Evolutionary conservation across 208 protist genomes (phyloP), one percentile per base, ranked within the genome.

Genomic region (Trypanosoma caninum): DNA sequence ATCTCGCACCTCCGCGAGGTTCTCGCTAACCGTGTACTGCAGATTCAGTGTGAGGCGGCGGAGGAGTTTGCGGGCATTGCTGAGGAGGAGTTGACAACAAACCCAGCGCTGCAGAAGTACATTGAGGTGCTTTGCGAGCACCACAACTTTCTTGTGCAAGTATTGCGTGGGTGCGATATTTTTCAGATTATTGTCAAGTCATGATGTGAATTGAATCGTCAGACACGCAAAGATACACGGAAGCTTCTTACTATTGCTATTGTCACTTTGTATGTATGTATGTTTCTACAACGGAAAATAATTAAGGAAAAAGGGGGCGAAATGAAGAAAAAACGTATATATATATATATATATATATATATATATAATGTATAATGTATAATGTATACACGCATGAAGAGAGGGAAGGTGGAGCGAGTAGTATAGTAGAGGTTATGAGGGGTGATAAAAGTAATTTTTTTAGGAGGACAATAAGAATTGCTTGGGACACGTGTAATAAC

Each of bases 81-180:
- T 13, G 70, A 78, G 33, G 64, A 84, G 2, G 63, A 87, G 41
- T 75, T 80, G 30, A 86, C 81, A 6, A 61, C 65, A 25, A 90
- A 85, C 65, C 83, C 83, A 3, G 87, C 81, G 3, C 76, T 93
- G 71, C 87, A 93, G 73, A 87, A 87, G 59, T 93, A 91, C 70
- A 57, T 93, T 30, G 83, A 90, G 40, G 73, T 91, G 52, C 74
- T 93, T 25, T 93, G 87, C 52, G 87, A 93, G 76, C 87, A 93
- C 57, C 83, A 93, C 65, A 93, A 93, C 74, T 93, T 91, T 54
- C 60, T 93, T 1, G 83, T 93, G 18, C 87, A 91, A 69, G 87
- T 93, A 37, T 77, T 93, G 33, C 87, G 87, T 27, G 80, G 80
- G 34, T 93, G 87, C 57, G 87, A 93, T 37, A 93, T 93, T 14